Base-by-base conservation (phyloP, 768 basidiomycete species). In the Phaffia australis region DNA sequence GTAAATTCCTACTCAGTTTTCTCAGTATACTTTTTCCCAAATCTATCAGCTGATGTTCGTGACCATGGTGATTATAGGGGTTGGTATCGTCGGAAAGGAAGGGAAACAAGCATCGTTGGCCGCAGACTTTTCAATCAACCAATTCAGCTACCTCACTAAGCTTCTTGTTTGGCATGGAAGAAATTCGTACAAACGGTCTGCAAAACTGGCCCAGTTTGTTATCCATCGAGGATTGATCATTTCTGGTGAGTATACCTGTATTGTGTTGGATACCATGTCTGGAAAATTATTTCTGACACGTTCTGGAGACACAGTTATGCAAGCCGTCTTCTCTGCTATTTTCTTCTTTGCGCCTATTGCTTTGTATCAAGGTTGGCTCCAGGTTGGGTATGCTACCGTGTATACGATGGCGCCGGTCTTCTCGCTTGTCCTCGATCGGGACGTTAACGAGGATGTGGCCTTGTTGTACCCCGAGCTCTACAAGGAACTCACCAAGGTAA, bases 331-430 rank as follows among this genome's bases (percentile, higher is more conserved):
- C 74, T 89, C 88, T 9, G 85, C 88, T 1, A 92, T 92, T 49
- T 90, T 90, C 75, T 89, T 88, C 75, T 91, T 90, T 77, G 89
- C 89, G 19, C 94, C 95, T 2, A 98, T 99, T 70, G 93, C 94
- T 1, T 77, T 99, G 64, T 99, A 98, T 76, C 95, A 98, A 73
- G 94, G 93, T 0, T 99, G 92, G 92, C 79, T 99, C 63, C 87
- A 97, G 86, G 89, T 87, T 35, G 94, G 95, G 16, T 95, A 95
- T 76, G 92, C 91, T 23, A 94, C 92, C 8, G 80, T 92, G 18
- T 94, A 98, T 74, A 98, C 94, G 7, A 98, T 98, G 93, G 90
- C 90, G 0, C 95, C 94, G 1, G 93, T 97, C 18, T 98, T 97
- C 78, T 98, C 95, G 52, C 81, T 98, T 63, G 95, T 99, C 9